Percentiles rank a stretch among this genome's conserved stretches.
phyloP scores from a whole-genome alignment of 306 rosid genomes.

The Vigna angularis region DNA sequence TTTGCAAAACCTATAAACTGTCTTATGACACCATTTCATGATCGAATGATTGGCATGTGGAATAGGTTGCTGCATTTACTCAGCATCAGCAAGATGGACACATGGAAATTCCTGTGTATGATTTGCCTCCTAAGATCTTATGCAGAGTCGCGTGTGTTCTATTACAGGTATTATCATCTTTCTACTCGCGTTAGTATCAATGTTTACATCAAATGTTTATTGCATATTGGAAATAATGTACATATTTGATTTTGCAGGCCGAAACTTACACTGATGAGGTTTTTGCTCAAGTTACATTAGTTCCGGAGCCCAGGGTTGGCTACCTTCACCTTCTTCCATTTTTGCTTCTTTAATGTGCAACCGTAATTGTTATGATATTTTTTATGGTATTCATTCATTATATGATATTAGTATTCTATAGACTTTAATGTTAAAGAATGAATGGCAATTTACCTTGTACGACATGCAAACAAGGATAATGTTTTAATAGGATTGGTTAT shows the following conservation, averaged over 20 bases:
- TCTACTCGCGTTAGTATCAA: neutral
- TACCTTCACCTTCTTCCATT: neutral
- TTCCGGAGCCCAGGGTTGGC: slow-evolving; percentile 56
- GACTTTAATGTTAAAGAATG: slow-evolving; percentile 29
- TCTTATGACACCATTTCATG: slow-evolving; percentile 8
- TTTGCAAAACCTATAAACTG: neutral
- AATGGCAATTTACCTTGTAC: neutral
- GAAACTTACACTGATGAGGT: slow-evolving; percentile 67
- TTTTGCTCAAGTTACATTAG: slow-evolving; percentile 61
- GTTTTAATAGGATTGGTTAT: slow-evolving; percentile 9
- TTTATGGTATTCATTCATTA: neutral
- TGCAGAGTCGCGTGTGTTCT: slow-evolving; percentile 60
- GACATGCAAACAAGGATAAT: slow-evolving; percentile 10
- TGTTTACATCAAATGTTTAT: neutral
- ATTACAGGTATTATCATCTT: slow-evolving; percentile 55
- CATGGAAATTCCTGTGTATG: slow-evolving; percentile 56
- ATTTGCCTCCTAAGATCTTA: slow-evolving; percentile 69
- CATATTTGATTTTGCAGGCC: slow-evolving; percentile 57
- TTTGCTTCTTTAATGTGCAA: neutral
- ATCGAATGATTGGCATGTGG: slow-evolving; percentile 38
- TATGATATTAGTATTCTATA: neutral
- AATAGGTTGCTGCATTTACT: slow-evolving; percentile 59
- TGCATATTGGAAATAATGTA: slow-evolving; percentile 4
- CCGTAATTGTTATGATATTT: neutral
- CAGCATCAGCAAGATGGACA: slow-evolving; percentile 44